Conservation (phyloP, 352 stramenopile genomes). For the Phytophthora cryptogea region DNA sequence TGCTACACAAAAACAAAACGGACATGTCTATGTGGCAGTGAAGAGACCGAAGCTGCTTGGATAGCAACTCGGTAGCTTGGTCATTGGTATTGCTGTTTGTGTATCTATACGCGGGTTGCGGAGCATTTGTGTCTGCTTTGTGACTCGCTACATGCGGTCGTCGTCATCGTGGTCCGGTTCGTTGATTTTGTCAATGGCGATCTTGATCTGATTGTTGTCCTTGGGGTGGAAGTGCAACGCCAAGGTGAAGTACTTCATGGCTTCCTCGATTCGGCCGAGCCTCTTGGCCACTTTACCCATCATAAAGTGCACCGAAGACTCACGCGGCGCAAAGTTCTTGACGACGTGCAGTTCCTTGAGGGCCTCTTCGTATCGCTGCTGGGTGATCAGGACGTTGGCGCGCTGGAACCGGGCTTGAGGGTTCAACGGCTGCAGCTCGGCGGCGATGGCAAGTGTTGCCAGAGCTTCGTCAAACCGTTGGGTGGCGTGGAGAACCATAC, state of each 20-base stretch:
- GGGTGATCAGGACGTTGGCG: conserved; percentile 93
- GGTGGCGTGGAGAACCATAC: conserved; percentile 94
- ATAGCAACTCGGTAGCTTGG: background rate
- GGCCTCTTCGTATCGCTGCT: conserved; percentile 93
- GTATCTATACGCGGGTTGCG: conserved; percentile 24
- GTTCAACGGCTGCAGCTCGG: conserved; percentile 92
- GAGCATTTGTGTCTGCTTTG: background rate
- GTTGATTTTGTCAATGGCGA: conserved; percentile 93
- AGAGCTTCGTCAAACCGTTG: conserved; percentile 92
- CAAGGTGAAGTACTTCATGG: conserved; percentile 96
- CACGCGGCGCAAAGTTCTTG: conserved; percentile 92
- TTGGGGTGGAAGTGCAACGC: conserved; percentile 97
- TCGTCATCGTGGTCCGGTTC: conserved; percentile 66
- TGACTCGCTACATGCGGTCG: conserved; percentile 44
- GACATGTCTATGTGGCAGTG: conserved; percentile 26
- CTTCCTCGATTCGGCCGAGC: conserved; percentile 90
- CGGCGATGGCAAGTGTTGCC: conserved; percentile 86
- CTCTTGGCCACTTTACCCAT: conserved; percentile 95
- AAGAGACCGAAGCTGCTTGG: background rate
- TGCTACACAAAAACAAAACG: conserved; percentile 23
- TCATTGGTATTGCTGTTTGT: conserved; percentile 13
- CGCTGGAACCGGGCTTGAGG: conserved; percentile 94
- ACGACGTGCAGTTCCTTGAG: conserved; percentile 93
- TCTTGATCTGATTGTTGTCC: conserved; percentile 97
- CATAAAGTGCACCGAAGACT: conserved; percentile 96